These are phyloP conservation scores for Pseudodiploospora longispora DNA, from an alignment of 2,329 filamentous ascomycete genomes.

Conservation along the genomic window DNA sequence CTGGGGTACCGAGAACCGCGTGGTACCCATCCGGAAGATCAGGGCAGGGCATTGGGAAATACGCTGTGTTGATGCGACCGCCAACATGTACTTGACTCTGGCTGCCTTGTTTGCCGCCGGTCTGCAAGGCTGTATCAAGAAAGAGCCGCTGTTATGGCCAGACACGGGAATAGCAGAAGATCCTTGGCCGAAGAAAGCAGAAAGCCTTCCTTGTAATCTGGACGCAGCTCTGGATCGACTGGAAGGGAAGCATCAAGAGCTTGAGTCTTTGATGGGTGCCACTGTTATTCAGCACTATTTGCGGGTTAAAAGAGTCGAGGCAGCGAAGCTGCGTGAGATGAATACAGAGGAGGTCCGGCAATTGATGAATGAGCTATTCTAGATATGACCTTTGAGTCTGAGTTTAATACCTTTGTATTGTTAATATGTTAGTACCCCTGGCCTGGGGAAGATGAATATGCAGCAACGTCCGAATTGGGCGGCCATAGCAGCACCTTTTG, in stretches of 20 bases:
- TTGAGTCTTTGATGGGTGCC: not conserved
- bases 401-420: too few relatives aligned
- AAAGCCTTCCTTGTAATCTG: not conserved
- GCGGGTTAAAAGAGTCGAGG: not conserved
- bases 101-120: not conserved
- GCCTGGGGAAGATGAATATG: too few relatives aligned
- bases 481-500: too few relatives aligned
- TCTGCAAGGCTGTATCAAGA: not conserved
- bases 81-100: conserved; percentile 6
- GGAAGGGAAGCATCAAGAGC: not conserved
- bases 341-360: not conserved
- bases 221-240: not conserved
- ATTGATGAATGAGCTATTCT: not conserved
- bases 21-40: conserved; percentile 4
- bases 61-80: conserved; percentile 4
- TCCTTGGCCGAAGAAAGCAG: not conserved
- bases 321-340: not conserved
- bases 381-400: not conserved
- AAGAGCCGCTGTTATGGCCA: not conserved
- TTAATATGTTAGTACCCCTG: too few relatives aligned
- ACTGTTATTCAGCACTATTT: not conserved
- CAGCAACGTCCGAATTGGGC: too few relatives aligned
- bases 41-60: conserved; percentile 6
- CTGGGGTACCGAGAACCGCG: conserved; percentile 7
- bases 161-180: not conserved